These are phyloP conservation scores for Yamadazyma triangularis DNA, from an alignment of 1,139 yeast genomes.

Conservation along the genomic window DNA sequence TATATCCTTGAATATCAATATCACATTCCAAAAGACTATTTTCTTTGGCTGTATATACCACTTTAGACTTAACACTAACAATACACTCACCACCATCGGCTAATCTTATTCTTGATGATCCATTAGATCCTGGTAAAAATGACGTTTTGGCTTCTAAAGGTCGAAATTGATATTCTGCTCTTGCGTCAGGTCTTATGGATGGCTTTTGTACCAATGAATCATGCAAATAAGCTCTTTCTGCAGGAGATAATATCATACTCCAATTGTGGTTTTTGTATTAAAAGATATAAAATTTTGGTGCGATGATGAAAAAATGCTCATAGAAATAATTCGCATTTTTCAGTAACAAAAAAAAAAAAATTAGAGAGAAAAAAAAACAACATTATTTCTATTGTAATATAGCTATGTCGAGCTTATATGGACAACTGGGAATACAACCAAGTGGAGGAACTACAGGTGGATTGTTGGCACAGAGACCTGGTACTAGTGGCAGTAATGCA, in stretches of 20 bases:
- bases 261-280: too few relatives aligned
- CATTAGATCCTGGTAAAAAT: constrained; percentile 82
- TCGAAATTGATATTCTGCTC: constrained; percentile 68
- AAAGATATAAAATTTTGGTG: too few relatives aligned
- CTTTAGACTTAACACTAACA: constrained; percentile 83
- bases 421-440: neutral
- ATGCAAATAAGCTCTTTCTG: constrained; percentile 77
- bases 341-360: neutral
- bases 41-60: constrained; percentile 49
- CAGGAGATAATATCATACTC: constrained; percentile 76
- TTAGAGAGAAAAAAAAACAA: neutral
- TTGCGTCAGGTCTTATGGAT: constrained; percentile 78
- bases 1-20: constrained; percentile 66
- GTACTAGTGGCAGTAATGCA: neutral
- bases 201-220: constrained; percentile 64
- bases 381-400: too few relatives aligned
- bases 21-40: constrained; percentile 62
- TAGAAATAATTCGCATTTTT: neutral
- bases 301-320: neutral
- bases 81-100: constrained; percentile 92
- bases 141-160: constrained; percentile 82
- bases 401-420: constrained; percentile 1
- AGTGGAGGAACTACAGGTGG: neutral
- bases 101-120: constrained; percentile 81
- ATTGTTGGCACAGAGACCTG: neutral